Evolutionary conservation across 202 grass and related monocot genomes (phyloP).

Genomic region (Zizania palustris): DNA sequence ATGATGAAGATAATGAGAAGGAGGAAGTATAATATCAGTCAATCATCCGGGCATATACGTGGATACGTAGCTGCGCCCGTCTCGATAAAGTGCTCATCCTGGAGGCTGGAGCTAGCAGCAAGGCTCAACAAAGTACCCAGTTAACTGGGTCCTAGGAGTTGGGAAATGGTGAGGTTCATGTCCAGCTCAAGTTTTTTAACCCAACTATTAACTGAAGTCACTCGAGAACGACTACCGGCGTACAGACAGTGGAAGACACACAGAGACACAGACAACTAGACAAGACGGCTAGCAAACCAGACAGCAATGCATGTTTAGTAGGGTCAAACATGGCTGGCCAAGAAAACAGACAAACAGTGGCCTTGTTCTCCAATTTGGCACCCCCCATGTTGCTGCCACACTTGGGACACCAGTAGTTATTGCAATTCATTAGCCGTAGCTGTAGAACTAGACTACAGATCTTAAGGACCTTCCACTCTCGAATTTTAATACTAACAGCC

Average conservation of each 20-base stretch:
- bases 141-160: conserved; percentile 37
- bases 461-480: conserved; percentile 21
- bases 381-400: conserved; percentile 11
- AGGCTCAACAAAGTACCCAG: conserved; percentile 16
- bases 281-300: conserved; percentile 35
- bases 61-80: not conserved
- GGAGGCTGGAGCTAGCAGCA: not conserved
- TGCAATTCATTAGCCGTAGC: not conserved
- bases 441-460: too few relatives aligned
- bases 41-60: not conserved
- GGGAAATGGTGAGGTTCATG: conserved; percentile 16
- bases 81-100: conserved; percentile 23
- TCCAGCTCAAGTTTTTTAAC: conserved; percentile 9
- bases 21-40: conserved; percentile 3
- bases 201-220: not conserved
- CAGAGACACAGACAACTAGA: conserved; percentile 9
- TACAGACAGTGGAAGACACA: not conserved
- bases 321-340: conserved; percentile 29
- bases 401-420: not conserved
- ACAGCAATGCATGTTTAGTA: conserved; percentile 46
- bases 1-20: too few relatives aligned
- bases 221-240: not conserved
- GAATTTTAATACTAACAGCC: not conserved
- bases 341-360: not conserved
- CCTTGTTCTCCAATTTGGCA: conserved; percentile 19